Conservation (phyloP, 108 stramenopile genomes). For the Conticribra guillardii region DNA sequence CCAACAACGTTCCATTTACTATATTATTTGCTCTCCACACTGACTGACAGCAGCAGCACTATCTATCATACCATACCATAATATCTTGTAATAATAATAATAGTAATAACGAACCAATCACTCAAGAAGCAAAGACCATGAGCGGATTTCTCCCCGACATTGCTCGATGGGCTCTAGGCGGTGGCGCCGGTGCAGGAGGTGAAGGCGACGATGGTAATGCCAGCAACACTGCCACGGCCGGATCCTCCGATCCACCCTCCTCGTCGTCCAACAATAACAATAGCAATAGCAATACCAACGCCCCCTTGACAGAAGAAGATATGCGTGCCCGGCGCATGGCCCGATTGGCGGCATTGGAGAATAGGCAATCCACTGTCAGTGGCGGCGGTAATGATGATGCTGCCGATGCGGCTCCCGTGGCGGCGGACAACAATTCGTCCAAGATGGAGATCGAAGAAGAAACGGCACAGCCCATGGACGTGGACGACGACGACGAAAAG, state of each 20-base stretch:
- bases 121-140: too few species aligned
- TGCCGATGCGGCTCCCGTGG: too few species aligned
- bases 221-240: slow-evolving; percentile 12
- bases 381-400: slow-evolving; percentile 1
- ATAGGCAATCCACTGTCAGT: background rate
- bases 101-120: too few species aligned
- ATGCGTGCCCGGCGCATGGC: slow-evolving; percentile 83
- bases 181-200: slow-evolving; percentile 47
- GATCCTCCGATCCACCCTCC: too few species aligned
- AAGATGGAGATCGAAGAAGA: slow-evolving; percentile 61
- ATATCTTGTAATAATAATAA: too few species aligned
- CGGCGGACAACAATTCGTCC: too few species aligned
- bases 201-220: slow-evolving; percentile 29
- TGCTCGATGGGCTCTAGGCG: slow-evolving; percentile 81
- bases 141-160: slow-evolving; percentile 74
- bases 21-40: too few species aligned
- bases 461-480: slow-evolving; percentile 5
- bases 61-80: too few species aligned
- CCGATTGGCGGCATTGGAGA: slow-evolving; percentile 57
- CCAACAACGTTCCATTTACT: too few species aligned
- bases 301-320: slow-evolving; percentile 68
- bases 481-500: slow-evolving; percentile 10
- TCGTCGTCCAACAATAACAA: slow-evolving; percentile 10
- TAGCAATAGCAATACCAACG: slow-evolving; percentile 17
- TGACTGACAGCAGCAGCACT: too few species aligned